phyloP scores from a whole-genome alignment of 495 filamentous ascomycete species.

The Schizothecium vesticola region DNA sequence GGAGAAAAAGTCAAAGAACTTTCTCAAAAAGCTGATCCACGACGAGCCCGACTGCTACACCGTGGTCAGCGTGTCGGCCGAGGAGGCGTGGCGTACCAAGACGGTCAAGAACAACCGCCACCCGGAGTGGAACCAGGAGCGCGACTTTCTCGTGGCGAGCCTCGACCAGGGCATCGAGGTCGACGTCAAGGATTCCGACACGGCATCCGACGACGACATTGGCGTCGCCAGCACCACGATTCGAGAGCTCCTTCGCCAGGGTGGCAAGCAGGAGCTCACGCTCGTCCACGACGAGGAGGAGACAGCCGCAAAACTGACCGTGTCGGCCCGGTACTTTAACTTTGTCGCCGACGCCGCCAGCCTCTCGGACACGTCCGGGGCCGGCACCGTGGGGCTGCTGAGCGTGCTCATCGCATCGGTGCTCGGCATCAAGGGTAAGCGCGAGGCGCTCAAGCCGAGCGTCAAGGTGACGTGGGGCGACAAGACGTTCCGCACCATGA shows the following conservation, averaged over 20 bases:
- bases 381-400: constrained; percentile 27
- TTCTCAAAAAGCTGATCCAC: constrained; percentile 28
- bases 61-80: constrained; percentile 35
- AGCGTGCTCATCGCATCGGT: constrained; percentile 35
- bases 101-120: constrained; percentile 32
- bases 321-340: constrained; percentile 30
- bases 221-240: constrained; percentile 34
- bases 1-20: constrained; percentile 19
- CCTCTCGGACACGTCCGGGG: constrained; percentile 16
- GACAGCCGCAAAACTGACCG: constrained; percentile 25
- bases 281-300: constrained; percentile 30
- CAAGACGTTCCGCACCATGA: constrained; percentile 29
- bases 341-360: constrained; percentile 29
- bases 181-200: constrained; percentile 37
- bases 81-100: constrained; percentile 32
- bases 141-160: constrained; percentile 36
- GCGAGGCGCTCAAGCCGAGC: constrained; percentile 36
- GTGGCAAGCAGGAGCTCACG: constrained; percentile 30
- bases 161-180: constrained; percentile 33
- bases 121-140: constrained; percentile 39
- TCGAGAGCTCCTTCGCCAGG: constrained; percentile 30
- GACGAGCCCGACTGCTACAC: constrained; percentile 38
- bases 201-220: constrained; percentile 35
- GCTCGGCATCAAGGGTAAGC: constrained; percentile 27
- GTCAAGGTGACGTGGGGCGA: constrained; percentile 36